These are phyloP conservation scores for Sporothrix luriei DNA, from an alignment of 2,329 filamentous ascomycete species.

Conservation along the genomic window DNA sequence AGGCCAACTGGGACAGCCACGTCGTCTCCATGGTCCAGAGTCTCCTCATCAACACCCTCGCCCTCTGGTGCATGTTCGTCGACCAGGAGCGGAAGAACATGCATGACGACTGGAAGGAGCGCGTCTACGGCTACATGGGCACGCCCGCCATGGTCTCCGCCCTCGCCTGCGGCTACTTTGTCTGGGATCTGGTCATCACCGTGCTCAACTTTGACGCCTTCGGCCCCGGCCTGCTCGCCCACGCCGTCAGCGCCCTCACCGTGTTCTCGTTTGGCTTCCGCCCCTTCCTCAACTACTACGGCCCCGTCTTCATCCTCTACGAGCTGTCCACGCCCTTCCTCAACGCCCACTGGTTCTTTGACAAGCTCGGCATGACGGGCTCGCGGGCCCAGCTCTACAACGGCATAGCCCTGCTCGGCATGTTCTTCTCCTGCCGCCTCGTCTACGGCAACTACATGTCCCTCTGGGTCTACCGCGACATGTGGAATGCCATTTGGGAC, in stretches of 20 bases:
- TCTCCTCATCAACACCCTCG: conserved; percentile 68
- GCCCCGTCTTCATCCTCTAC: conserved; percentile 79
- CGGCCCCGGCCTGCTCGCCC: conserved; percentile 73
- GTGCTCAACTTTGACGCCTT: conserved; percentile 70
- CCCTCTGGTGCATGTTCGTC: conserved; percentile 70
- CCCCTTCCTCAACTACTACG: conserved; percentile 84
- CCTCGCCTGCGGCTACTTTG: conserved; percentile 77
- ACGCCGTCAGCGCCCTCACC: conserved; percentile 71
- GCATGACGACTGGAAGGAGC: conserved; percentile 59
- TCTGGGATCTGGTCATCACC: conserved; percentile 78
- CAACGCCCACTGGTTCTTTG: conserved; percentile 90
- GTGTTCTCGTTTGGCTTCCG: conserved; percentile 79
- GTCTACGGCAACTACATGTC: conserved; percentile 77
- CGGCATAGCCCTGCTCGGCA: conserved; percentile 69
- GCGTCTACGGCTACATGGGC: conserved; percentile 78
- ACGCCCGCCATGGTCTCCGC: conserved; percentile 72
- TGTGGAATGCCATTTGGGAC: conserved; percentile 61
- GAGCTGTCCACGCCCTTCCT: conserved; percentile 83
- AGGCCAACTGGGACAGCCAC: conserved; percentile 82
- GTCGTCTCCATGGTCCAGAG: conserved; percentile 82
- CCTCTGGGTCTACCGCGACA: conserved; percentile 68
- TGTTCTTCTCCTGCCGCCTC: conserved; percentile 76
- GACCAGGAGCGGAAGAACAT: conserved; percentile 70
- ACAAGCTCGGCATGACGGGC: conserved; percentile 81
- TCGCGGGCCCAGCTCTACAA: conserved; percentile 74